Conservation (phyloP, 2,329 filamentous ascomycete genomes). For the Hypocrella siamensis region DNA sequence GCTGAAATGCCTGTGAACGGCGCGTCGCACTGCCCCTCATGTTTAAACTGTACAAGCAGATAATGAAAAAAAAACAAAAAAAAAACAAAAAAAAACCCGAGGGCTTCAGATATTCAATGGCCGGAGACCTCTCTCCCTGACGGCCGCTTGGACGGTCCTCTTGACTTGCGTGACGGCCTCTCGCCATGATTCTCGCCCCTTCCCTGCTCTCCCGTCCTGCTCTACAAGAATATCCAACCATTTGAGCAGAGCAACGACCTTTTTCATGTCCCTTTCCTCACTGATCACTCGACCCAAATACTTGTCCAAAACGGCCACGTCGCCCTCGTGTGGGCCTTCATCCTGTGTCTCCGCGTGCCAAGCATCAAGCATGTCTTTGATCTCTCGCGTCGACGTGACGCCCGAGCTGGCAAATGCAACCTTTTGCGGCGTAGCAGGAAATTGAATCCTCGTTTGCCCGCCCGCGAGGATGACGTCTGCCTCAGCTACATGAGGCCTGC, state of each 20-base stretch:
- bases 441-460: slow-evolving; percentile 28
- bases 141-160: slow-evolving; percentile 36
- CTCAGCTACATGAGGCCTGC: slow-evolving; percentile 10
- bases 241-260: slow-evolving; percentile 51
- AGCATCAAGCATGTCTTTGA: slow-evolving; percentile 56
- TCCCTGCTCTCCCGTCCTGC: slow-evolving; percentile 21
- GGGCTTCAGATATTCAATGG: slow-evolving; percentile 23
- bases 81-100: neutral
- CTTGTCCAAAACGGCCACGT: slow-evolving; percentile 56
- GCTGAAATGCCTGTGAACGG: too few species aligned
- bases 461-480: slow-evolving; percentile 11
- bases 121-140: slow-evolving; percentile 39
- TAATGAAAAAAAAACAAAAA: too few species aligned
- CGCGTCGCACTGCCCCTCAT: too few species aligned
- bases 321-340: slow-evolving; percentile 65
- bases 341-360: slow-evolving; percentile 61
- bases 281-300: slow-evolving; percentile 59
- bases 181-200: slow-evolving; percentile 29
- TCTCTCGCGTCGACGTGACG: slow-evolving; percentile 33
- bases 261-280: slow-evolving; percentile 65
- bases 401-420: slow-evolving; percentile 28
- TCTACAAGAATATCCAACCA: slow-evolving; percentile 49
- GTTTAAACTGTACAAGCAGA: too few species aligned
- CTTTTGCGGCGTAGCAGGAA: slow-evolving; percentile 29
- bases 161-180: slow-evolving; percentile 27